Evolutionary conservation across 495 filamentous ascomycete species (phyloP), one percentile per base, ranked within the genome.

Genomic region (Aspergillus saccharolyticus): DNA sequence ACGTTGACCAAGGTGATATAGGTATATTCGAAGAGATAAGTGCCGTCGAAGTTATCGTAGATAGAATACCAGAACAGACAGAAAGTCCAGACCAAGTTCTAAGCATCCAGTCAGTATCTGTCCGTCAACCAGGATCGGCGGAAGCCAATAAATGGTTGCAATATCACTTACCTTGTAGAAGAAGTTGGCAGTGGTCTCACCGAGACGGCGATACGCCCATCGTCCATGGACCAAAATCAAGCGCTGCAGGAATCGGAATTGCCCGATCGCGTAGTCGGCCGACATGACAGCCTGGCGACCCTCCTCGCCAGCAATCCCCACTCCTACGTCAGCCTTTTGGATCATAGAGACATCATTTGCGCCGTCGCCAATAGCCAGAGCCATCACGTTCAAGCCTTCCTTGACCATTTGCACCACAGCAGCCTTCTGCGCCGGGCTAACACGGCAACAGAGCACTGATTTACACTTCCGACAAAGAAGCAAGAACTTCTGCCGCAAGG

Each of bases 271-370:
- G 70, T 95, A 97, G 72, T 97, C 93, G 9, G 93, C 91, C 46
- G 89, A 96, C 93, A 97, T 97, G 67, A 90, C 93, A 42, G 93
- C 93, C 69, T 95, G 90, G 66, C 93, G 81, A 53, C 93, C 93
- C 79, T 97, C 93, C 57, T 90, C 89, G 70, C 93, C 93, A 57
- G 93, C 93, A 73, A 97, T 96, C 69, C 93, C 93, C 49, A 97
- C 92, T 68, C 93, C 93, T n/a, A 97, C 89, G 71, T 97, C 91
- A 4, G 93, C 93, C 74, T 97, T 91, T 72, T 97, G 93, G 69
- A 97, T 97, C 93, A 97, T 97, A 30, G 93, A 93, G 57, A 97
- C 93, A 70, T 97, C 93, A 71, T 97, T 97, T 56, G 93, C 93
- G 65, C 92, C 93, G 71, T 97, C 93, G 55, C 93, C 93, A 53